Conservation (phyloP, 345 rosid genomes). For the Aethionema arabicum region DNA sequence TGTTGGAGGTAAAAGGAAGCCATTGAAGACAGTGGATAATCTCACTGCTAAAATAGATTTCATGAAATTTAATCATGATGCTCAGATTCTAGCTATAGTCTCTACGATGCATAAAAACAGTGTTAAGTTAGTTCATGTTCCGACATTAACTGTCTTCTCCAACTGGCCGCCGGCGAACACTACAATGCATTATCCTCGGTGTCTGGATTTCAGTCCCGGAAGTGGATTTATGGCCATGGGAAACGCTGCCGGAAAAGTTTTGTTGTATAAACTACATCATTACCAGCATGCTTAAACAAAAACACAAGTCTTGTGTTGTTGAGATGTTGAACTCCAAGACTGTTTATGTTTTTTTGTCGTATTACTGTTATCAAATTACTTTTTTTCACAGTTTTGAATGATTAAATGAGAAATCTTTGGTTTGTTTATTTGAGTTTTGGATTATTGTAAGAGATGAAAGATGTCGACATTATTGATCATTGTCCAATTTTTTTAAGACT, state of each 20-base stretch:
- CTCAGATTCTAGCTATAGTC: conserved; percentile 79
- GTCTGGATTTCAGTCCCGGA: conserved; percentile 92
- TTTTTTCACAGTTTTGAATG: neutral
- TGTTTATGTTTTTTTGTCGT: neutral
- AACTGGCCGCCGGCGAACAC: conserved; percentile 75
- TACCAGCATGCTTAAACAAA: conserved; percentile 62
- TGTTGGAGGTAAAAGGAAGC: conserved; percentile 79
- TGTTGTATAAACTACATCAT: conserved; percentile 83
- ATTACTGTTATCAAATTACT: conserved; percentile 16
- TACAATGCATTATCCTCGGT: conserved; percentile 61
- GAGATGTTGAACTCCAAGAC: neutral
- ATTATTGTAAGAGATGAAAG: neutral
- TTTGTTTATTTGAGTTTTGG: too few relatives aligned
- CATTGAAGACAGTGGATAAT: conserved; percentile 73
- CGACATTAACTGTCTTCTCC: conserved; percentile 66
- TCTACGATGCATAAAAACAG: conserved; percentile 75
- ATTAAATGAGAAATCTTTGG: too few relatives aligned
- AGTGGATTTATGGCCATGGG: conserved; percentile 95
- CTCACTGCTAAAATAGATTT: conserved; percentile 74
- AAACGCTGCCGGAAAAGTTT: conserved; percentile 78
- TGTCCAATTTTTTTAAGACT: neutral
- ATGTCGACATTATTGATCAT: conserved; percentile 28
- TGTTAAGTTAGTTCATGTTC: conserved; percentile 71
- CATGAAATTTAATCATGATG: conserved; percentile 77
- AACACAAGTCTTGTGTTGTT: conserved; percentile 23